A percentile compares a stretch with the other conserved stretches of the same genome.
Evolutionary conservation across 306 rosid species (phyloP).

Genomic region (Echinosophora koreensis): DNA sequence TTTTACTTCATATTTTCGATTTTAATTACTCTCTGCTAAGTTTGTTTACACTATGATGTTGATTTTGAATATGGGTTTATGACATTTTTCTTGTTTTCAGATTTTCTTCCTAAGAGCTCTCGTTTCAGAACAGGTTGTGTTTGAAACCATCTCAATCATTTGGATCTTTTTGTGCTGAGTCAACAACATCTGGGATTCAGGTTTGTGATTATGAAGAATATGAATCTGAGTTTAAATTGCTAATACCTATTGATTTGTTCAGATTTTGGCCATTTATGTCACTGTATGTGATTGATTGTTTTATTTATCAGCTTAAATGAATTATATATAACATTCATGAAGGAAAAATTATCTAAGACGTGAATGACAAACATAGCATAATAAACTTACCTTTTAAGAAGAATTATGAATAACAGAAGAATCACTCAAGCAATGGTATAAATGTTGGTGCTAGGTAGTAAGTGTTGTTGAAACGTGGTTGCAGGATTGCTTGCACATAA

Average conservation of each 20-base stretch:
- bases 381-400: conserved; percentile 56
- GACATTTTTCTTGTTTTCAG: too few relatives aligned
- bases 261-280: conserved; percentile 36
- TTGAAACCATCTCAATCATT: conserved; percentile 49
- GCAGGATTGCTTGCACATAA: too few relatives aligned
- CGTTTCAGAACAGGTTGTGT: conserved; percentile 47
- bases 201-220: conserved; percentile 39
- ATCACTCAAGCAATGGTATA: too few relatives aligned
- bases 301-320: background rate
- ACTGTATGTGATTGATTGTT: background rate
- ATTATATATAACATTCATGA: conserved; percentile 20
- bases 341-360: conserved; percentile 24
- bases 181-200: conserved; percentile 46
- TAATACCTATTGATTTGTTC: conserved; percentile 23
- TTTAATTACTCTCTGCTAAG: too few relatives aligned
- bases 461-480: too few relatives aligned
- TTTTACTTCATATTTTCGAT: too few relatives aligned
- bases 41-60: too few relatives aligned
- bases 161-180: conserved; percentile 54
- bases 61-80: too few relatives aligned
- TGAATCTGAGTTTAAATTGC: conserved; percentile 33
- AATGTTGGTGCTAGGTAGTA: background rate
- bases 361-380: conserved; percentile 38
- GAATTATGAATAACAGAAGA: background rate
- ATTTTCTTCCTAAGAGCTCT: background rate